Evolutionary conservation across 75 land plant genomes (phyloP), one percentile per base, ranked within the genome.

Genomic region (Selaginella moellendorffii): DNA sequence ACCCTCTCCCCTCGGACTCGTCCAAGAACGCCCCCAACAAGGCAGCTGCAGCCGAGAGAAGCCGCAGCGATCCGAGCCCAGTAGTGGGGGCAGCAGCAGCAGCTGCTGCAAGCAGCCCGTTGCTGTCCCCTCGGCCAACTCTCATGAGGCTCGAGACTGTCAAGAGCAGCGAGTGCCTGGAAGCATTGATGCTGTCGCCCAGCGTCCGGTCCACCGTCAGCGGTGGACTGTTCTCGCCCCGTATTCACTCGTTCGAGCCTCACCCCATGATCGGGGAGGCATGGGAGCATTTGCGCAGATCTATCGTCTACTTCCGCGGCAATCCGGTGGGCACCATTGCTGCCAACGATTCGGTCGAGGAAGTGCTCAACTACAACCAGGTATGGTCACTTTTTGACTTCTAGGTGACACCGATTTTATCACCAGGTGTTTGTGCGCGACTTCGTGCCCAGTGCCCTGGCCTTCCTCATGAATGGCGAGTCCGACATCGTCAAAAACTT

Each of bases 301-400:
- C 90, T 1, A 53, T 81, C 28, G 90, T 86, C 1, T 62, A 68
- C 31, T 86, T 77, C 63, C 71, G 82, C 25, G 87, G 84, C 21
- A 62, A 59, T 25, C 84, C 90, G 1, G 90, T 86, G 23, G 90
- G 90, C 21, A 86, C 90, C 1, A 83, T 86, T 65, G 87, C 90
- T n/a, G 90, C 90, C 27, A 28, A 71, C 12, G 90, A 86, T 36
- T 68, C 54, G 52, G 51, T 78, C 36, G 87, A 79, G 21, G 87
- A 81, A 68, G 62, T 69, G 0, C 80, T 84, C 23, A 86, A 86
- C 53, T 86, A 86, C 69, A 74, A 86, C 77, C 90, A 86, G 84
- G 87, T 86, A 54, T 52, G 27, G 1, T 42, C 27, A 25, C 28
- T 27, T 31, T 46, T 18, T 1, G 30, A n/a, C 28, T 28, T 17